Evolutionary conservation across 129 eudicot species (phyloP).

Genomic region (Ambrosia trifida): DNA sequence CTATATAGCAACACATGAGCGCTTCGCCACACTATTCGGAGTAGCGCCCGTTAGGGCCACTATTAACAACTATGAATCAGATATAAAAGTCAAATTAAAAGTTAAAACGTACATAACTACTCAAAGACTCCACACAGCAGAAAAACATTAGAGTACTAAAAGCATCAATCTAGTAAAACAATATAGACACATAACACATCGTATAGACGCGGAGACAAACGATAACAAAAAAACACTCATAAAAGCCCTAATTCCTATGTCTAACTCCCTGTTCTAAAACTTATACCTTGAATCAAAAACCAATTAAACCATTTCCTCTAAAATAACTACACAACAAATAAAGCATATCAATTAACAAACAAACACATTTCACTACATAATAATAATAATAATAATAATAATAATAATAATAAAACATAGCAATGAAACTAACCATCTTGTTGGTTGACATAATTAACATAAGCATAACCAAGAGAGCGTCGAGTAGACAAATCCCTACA

Average conservation of each 20-base stretch:
- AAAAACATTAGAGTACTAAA: too few species aligned
- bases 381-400: not conserved
- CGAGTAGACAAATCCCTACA: slow-evolving; percentile 71
- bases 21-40: too few species aligned
- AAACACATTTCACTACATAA: not conserved
- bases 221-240: too few species aligned
- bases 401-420: not conserved
- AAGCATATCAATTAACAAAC: not conserved
- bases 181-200: too few species aligned
- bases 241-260: not conserved
- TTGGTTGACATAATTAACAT: slow-evolving; percentile 71
- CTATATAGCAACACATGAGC: too few species aligned
- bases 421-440: slow-evolving; percentile 87
- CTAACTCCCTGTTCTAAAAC: not conserved
- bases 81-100: too few species aligned
- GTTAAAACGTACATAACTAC: too few species aligned
- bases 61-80: too few species aligned
- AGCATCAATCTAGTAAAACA: too few species aligned
- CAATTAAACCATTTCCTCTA: not conserved
- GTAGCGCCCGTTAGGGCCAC: too few species aligned
- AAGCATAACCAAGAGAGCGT: slow-evolving; percentile 86
- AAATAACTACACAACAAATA: not conserved
- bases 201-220: too few species aligned
- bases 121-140: too few species aligned
- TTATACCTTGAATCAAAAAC: not conserved